Base-by-base conservation (phyloP, 257 asterid genomes). In the Linaria vulgaris region DNA sequence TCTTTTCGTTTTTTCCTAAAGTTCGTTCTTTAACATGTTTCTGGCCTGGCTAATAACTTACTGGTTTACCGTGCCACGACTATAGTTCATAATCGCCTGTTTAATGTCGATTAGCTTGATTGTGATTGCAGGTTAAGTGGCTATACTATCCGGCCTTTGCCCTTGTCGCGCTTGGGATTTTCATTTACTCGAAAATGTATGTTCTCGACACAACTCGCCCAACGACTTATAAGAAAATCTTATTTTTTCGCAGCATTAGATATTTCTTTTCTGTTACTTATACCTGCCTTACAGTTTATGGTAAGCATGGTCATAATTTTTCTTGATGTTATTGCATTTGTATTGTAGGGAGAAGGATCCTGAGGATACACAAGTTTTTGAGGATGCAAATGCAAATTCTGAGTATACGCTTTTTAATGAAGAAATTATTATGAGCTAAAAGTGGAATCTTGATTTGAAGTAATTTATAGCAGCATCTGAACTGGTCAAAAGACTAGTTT, bases 51-150 rank as follows among this genome's bases (percentile, higher is more conserved):
- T 34, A 34, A 11, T 34, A 34, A 34, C 41, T 34, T 34, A 34
- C 1, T 34, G 41, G 41, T 7, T 34, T 34, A 8, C 41, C 10
- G 41, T 7, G 6, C 41, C 1, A 34, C 9, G 41, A 34, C 41
- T 3, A 47, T n/a, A 5, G 9, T 3, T 47, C 34, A 0, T 15
- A 7, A 12, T 7, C 22, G 17, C 23, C 53, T 16, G 23, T 25
- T 16, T 7, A 39, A 14, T 13, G 34, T 8, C 9, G 17, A 38
- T 31, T 25, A 10, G 16, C 16, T 21, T 14, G 16, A 38, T 16
- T 8, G 14, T 9, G n/a, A 27, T n/a, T 72, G 69, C 82, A 81
- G 83, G 82, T 81, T 12, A 79, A 75, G 46, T 75, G 81, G 86
- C 38, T 81, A 15, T 81, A 81, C 67, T 81, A 72, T 57, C 34